Percentiles rank a stretch among this genome's conserved stretches.
These are phyloP conservation scores for Leucocoprinus sp. DNA, from an alignment of 768 basidiomycete species.

Conservation along the genomic window DNA sequence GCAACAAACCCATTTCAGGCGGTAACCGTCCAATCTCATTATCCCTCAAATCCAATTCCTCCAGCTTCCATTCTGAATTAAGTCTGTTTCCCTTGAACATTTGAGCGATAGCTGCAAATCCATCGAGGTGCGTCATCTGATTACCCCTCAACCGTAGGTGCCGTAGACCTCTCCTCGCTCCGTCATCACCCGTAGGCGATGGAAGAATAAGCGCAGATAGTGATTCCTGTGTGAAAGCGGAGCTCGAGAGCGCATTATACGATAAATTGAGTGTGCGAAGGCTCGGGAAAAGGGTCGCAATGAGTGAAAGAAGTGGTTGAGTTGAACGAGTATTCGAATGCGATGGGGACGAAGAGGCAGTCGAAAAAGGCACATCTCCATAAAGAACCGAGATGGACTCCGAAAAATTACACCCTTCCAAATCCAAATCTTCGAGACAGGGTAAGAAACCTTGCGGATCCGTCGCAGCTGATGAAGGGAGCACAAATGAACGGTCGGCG, in stretches of 20 bases:
- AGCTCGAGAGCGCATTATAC: slow-evolving; percentile 60
- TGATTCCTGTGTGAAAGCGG: slow-evolving; percentile 38
- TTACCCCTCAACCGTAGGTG: slow-evolving; percentile 68
- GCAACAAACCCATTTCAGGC: slow-evolving; percentile 62
- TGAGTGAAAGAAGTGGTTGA: slow-evolving; percentile 49
- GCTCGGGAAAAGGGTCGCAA: slow-evolving; percentile 64
- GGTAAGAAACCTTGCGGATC: slow-evolving; percentile 42
- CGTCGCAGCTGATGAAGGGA: slow-evolving; percentile 34
- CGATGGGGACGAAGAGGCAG: slow-evolving; percentile 26
- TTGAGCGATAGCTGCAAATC: slow-evolving; percentile 53
- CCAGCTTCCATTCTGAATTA: slow-evolving; percentile 63
- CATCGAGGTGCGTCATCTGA: slow-evolving; percentile 49
- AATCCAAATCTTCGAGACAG: slow-evolving; percentile 59
- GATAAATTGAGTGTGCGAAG: slow-evolving; percentile 64
- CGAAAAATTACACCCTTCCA: slow-evolving; percentile 66
- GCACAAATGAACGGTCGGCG: slow-evolving; percentile 52
- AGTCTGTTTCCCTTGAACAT: slow-evolving; percentile 58
- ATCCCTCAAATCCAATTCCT: slow-evolving; percentile 77
- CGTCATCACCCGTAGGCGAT: slow-evolving; percentile 15
- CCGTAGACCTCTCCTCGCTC: slow-evolving; percentile 44
- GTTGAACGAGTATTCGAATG: slow-evolving; percentile 26
- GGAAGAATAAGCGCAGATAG: slow-evolving; percentile 46
- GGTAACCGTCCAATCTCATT: slow-evolving; percentile 70
- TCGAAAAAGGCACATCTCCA: slow-evolving; percentile 18
- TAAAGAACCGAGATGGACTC: slow-evolving; percentile 48